Conservation (phyloP, 202 grass and related monocot species). For the Schoenoplectus tabernaemontani region DNA sequence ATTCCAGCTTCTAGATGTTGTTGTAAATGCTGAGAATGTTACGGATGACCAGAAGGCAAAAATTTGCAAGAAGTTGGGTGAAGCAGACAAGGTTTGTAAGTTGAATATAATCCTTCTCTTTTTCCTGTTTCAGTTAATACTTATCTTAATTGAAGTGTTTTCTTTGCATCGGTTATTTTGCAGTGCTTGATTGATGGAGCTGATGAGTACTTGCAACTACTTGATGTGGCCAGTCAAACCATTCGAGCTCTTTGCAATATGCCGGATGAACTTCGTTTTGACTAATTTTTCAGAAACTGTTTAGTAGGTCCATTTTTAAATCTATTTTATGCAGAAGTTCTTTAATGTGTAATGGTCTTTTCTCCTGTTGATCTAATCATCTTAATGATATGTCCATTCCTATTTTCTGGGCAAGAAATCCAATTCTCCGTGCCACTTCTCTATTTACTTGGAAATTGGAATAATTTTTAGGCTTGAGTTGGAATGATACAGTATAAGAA, state of each 20-base stretch:
- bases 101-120: constrained; percentile 2
- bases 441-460: background rate
- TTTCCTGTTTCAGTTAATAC: background rate
- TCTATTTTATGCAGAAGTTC: background rate
- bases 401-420: background rate
- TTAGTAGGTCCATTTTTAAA: background rate
- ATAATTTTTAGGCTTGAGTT: background rate
- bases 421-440: background rate
- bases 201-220: constrained; percentile 83
- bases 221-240: constrained; percentile 66
- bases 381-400: background rate
- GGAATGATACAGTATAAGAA: background rate
- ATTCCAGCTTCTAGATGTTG: constrained; percentile 77
- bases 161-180: constrained; percentile 13
- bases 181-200: constrained; percentile 95
- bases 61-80: constrained; percentile 92
- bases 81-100: constrained; percentile 82
- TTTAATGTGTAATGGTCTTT: background rate
- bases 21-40: constrained; percentile 56
- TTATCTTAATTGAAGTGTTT: constrained; percentile 16
- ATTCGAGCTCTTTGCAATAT: constrained; percentile 81
- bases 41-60: constrained; percentile 83
- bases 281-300: constrained; percentile 2
- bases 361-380: background rate
- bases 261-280: constrained; percentile 36